A percentile compares a stretch with the other conserved stretches of the same genome.
Evolutionary conservation across 768 basidiomycete genomes (phyloP).

Genomic region (Pleurotus platypus): DNA sequence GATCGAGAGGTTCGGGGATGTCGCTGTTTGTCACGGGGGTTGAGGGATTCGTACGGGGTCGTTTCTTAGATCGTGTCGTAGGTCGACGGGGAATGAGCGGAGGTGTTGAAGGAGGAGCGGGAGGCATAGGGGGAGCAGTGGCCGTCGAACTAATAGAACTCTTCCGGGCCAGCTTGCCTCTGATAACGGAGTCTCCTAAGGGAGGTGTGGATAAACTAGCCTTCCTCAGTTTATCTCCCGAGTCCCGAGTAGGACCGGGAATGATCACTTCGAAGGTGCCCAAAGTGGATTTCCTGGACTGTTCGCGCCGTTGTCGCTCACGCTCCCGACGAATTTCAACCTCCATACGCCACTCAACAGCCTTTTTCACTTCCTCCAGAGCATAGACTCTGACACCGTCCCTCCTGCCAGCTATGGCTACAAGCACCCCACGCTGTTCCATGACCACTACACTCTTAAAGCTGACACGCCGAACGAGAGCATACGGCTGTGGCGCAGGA

Average conservation of each 20-base stretch:
- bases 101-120: conserved; percentile 25
- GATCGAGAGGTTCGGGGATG: conserved; percentile 39
- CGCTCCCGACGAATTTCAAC: conserved; percentile 72
- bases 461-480: conserved; percentile 74
- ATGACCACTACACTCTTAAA: conserved; percentile 90
- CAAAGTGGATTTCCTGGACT: conserved; percentile 48
- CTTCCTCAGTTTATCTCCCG: conserved; percentile 44
- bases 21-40: conserved; percentile 18
- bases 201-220: conserved; percentile 48
- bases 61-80: conserved; percentile 30
- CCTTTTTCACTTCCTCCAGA: conserved; percentile 80
- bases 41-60: conserved; percentile 26
- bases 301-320: conserved; percentile 67
- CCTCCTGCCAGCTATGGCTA: conserved; percentile 82
- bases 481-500: conserved; percentile 73
- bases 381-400: conserved; percentile 89
- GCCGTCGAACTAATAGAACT: conserved; percentile 29
- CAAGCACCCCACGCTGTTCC: conserved; percentile 89
- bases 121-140: conserved; percentile 24
- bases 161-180: conserved; percentile 33
- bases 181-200: conserved; percentile 26
- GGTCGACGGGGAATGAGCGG: conserved; percentile 41
- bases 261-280: conserved; percentile 30
- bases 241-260: conserved; percentile 25
- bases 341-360: conserved; percentile 86